Conservation (phyloP, 805 yeast species). For the Sungouiozyma ichnusensis region DNA sequence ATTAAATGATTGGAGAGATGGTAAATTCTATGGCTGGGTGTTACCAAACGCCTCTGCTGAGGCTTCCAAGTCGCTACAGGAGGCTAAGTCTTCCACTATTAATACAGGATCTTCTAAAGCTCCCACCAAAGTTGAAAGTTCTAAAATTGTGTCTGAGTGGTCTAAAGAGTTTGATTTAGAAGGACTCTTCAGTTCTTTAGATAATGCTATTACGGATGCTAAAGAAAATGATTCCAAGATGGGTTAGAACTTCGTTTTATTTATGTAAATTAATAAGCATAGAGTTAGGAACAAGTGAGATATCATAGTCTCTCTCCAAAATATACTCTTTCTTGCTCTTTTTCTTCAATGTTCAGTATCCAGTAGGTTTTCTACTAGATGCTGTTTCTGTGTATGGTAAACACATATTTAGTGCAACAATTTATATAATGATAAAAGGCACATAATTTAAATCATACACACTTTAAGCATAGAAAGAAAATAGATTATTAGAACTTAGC, state of each 20-base stretch:
- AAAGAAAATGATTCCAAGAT: constrained; percentile 15
- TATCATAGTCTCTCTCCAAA: background rate
- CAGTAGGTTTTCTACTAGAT: background rate
- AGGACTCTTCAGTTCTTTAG: constrained; percentile 48
- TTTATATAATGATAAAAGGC: background rate
- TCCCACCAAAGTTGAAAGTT: constrained; percentile 42
- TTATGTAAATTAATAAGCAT: background rate
- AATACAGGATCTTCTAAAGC: constrained; percentile 29
- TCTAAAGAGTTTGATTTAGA: constrained; percentile 90
- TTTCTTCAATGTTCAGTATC: too few relatives aligned
- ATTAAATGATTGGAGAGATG: constrained; percentile 94
- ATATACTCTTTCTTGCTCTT: too few relatives aligned
- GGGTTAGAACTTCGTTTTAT: constrained; percentile 1
- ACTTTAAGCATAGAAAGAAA: too few relatives aligned
- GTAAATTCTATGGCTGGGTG: constrained; percentile 86
- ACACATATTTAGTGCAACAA: background rate
- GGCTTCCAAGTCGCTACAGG: constrained; percentile 16
- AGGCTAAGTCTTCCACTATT: constrained; percentile 23
- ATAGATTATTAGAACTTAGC: too few relatives aligned
- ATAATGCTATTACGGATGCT: constrained; percentile 23
- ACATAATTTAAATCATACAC: too few relatives aligned
- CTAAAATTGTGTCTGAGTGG: constrained; percentile 82
- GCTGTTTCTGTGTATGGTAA: too few relatives aligned
- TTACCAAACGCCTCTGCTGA: constrained; percentile 43
- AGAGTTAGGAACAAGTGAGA: background rate